Base-by-base conservation (phyloP, 129 eudicot species). In the Flaveria brownii region DNA sequence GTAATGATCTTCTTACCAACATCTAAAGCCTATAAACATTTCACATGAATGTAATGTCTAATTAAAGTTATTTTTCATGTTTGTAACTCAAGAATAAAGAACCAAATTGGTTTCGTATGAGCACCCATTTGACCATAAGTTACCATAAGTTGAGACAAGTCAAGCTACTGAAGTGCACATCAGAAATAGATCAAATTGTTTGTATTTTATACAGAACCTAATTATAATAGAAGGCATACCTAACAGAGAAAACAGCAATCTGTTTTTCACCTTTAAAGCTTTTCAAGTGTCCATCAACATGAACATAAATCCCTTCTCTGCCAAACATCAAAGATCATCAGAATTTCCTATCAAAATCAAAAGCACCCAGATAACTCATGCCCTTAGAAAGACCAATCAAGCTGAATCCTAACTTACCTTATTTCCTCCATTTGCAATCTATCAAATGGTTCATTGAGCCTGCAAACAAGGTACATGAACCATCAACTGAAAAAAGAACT, bases 271-370 rank as follows among this genome's bases (percentile, higher is more conserved):
- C 89, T 83, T 83, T 89, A 54, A 79, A 86, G 70, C 86, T 91
- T 90, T 82, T 91, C 68, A 95, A 72, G 79, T 87, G 96, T 22
- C 99, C 99, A 72, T 89, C 89, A 62, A 91, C 94, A 43, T 76
- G 87, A 36, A 88, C 97, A 78, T 95, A 95, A 74, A 82, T 88
- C 81, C 96, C 96, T 75, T 95, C 81, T 62, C 99, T 95, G 85
- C 77, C 28, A 64, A 64, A 66, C 30, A 74, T 7, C 70, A 23
- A 28, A 43, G 47, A 56, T 59, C 36, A 66, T 7, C 1, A 66
- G 5, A 71, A 10, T 13, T 45, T 20, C 30, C 16, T 46, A 78
- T 75, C 33, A 49, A 33, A 16, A 62, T 26, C 5, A 62, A 57
- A 0, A 59, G 23, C 59, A 28, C 15, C 28, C 64, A 68, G 6